Conservation (phyloP, 2,329 filamentous ascomycete genomes). For the Trichothecium roseum region DNA sequence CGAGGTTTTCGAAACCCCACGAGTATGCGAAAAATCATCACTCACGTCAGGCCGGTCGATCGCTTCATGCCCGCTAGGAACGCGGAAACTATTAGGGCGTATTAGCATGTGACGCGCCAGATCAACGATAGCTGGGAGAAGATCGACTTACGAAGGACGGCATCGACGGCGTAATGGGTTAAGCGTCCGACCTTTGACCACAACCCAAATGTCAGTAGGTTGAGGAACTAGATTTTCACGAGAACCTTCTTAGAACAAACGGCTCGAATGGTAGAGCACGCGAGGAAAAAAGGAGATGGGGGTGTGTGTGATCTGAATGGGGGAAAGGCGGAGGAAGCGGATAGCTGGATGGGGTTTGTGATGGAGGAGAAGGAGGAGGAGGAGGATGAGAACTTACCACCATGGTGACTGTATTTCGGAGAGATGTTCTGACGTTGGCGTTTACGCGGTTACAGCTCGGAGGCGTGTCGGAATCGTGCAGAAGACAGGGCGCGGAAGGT, state of each 20-base stretch:
- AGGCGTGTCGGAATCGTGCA: too few relatives aligned
- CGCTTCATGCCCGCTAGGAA: constrained; percentile 96
- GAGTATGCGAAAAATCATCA: constrained; percentile 21
- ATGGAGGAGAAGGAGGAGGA: not conserved
- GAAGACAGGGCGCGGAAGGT: not conserved
- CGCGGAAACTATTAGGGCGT: constrained; percentile 62
- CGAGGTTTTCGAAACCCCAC: too few relatives aligned
- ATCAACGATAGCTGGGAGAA: not conserved
- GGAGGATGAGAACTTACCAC: constrained; percentile 5
- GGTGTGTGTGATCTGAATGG: too few relatives aligned
- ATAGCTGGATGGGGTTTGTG: too few relatives aligned
- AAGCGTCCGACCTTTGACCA: constrained; percentile 80
- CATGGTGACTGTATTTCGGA: constrained; percentile 4
- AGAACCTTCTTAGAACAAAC: constrained; percentile 21
- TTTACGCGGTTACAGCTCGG: not conserved
- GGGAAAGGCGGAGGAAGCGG: not conserved
- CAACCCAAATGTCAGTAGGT: constrained; percentile 58
- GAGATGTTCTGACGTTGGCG: not conserved
- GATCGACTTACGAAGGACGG: constrained; percentile 65
- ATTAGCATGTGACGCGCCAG: not conserved
- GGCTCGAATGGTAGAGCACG: constrained; percentile 1
- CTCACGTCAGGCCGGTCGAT: constrained; percentile 95
- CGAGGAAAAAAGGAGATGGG: constrained; percentile 1
- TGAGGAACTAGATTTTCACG: constrained; percentile 39
- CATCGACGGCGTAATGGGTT: constrained; percentile 93